Base-by-base conservation (phyloP, 495 filamentous ascomycete species). In the Amniculicola lignicola region DNA sequence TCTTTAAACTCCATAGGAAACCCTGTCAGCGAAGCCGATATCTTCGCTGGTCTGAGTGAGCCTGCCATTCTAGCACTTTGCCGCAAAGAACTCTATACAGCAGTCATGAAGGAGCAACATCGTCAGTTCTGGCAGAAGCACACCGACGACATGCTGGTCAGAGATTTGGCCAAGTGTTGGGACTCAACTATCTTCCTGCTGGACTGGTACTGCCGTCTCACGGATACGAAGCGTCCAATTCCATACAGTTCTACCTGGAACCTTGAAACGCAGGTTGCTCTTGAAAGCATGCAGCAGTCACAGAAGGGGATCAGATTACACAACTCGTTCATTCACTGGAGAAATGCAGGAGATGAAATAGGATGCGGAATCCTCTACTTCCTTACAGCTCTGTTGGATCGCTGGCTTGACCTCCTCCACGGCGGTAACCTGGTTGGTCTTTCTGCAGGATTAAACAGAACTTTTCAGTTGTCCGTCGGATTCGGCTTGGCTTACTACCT, bases 191-290 rank as follows among this genome's bases (percentile, higher is more conserved):
- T 79, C 42, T 82, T 83, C 38, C 69, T 84, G 14, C 68, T 84
- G 25, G 69, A 79, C 16, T 83, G 80, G 80, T 83, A 83, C 50
- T 79, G 76, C 64, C 67, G 75, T 75, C 69, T 77, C 69, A 38
- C 74, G 72, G 65, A 74, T 74, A 57, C 58, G 4, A 70, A 72
- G 14, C 67, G 74, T 27, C 79, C 81, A 0, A 75, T 80, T 46
- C 75, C 78, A 0, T 84, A 78, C 67, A 82, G 77, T 62, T 78
- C 79, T n/a, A 76, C 75, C 5, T 84, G 81, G 80, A 84, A 83
- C 43, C 75, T 82, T 12, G 76, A 78, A 61, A 72, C 74, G 0
- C 79, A 80, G 61, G 80, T 80, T 1, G 81, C 72, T 12, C 57
- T 80, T 22, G 78, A 83, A 59, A 77, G 69, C 24, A 67, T 83